phyloP scores from a whole-genome alignment of 116 monocot species.

The Trichopus zeylanicus region DNA sequence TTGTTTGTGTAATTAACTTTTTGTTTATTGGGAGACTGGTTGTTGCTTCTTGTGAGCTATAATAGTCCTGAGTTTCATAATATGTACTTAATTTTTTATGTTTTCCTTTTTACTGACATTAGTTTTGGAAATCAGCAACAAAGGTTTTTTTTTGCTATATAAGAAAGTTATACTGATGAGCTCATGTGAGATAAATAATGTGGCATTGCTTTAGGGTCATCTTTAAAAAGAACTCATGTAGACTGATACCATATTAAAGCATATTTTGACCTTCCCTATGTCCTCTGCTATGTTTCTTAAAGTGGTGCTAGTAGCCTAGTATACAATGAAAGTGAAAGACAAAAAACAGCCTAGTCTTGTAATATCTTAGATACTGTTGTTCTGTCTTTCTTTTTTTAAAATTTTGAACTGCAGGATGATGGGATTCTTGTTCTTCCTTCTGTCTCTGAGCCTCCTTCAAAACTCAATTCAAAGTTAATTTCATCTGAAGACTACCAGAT shows the following conservation, averaged over 20 bases:
- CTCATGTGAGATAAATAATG: neutral
- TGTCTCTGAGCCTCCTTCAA: conserved; percentile 64
- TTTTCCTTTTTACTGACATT: no score
- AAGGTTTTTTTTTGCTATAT: neutral
- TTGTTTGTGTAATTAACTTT: no score
- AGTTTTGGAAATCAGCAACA: no score
- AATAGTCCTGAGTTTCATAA: no score
- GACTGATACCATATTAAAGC: neutral
- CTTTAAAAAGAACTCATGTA: neutral
- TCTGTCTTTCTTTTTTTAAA: neutral
- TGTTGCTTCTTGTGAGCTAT: no score
- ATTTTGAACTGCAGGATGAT: conserved; percentile 58
- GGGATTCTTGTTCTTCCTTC: conserved; percentile 90
- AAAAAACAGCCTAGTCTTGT: neutral
- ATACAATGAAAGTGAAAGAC: neutral
- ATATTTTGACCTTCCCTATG: neutral
- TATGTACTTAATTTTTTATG: neutral
- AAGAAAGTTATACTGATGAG: neutral
- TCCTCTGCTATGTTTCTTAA: neutral
- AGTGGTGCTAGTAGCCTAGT: neutral
- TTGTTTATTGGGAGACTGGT: no score
- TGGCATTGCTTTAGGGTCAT: neutral
- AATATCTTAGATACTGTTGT: neutral
- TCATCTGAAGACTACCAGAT: conserved; percentile 53
- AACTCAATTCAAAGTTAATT: conserved; percentile 65